Base-by-base conservation (phyloP, 176 grass and related monocot genomes). In the Panicum miliaceum region DNA sequence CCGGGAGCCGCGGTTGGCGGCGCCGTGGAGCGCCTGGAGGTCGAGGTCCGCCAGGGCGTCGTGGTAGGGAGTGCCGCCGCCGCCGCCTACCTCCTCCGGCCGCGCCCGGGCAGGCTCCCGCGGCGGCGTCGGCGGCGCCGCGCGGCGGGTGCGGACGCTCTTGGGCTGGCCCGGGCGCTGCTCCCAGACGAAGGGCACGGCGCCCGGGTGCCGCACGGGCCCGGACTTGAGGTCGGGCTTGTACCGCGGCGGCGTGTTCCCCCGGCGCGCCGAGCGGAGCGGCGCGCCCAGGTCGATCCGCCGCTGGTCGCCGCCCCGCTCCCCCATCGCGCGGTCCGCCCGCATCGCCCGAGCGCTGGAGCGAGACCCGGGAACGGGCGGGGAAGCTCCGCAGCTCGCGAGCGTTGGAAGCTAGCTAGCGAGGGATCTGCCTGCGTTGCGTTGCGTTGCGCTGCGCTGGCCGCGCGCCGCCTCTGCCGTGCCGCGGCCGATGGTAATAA, bases 161-260 rank as follows among this genome's bases (percentile, higher is more conserved):
- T 99, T 99, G 54, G 97, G 97, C 56, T 88, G 90, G n/a, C 93
- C 91, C 5, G 93, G 93, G 12, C 83, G 82, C 29, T 96, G 88
- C 88, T 99, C 97, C 97, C 93, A 99, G 20, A 89, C 75, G 71
- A 99, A 99, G 29, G 93, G 93, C 72, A 99, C 88, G 53, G 91
- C 78, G 59, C 93, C 93, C 1, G 97, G 93, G 62, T 91, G 92
- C 11, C 88, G 34, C 23, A 94, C 50, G 12, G 93, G 93, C 68
- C 97, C 97, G 45, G 93, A 96, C 36, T 82, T 82, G 81, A 94
- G 81, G 46, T 88, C 93, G 20, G 86, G 26, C 59, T 73, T 94
- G 82, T 88, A 73, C 45, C 46, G 71, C 2, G 91, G 93, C 67
- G 89, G 88, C 70, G 58, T 22, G 73, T 35, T 36, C 37, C 51